Evolutionary conservation across 108 stramenopile genomes (phyloP), one percentile per base, ranked within the genome.

Genomic region (Conticribra weissflogii): DNA sequence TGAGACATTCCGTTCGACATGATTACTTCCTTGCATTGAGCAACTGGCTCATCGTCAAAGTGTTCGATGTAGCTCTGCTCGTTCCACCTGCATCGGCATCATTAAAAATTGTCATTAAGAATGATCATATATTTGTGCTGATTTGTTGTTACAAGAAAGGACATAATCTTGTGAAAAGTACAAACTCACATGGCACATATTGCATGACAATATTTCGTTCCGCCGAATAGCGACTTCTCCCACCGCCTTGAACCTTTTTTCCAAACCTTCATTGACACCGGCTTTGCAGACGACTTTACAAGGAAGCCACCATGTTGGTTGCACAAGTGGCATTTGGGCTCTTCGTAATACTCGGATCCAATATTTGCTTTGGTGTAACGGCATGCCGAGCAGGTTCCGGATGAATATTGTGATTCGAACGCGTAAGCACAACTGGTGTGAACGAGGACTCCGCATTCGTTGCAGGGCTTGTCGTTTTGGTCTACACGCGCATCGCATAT

Each of bases 141-240:
- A n/a, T n/a, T n/a, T n/a, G n/a, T n/a, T n/a, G n/a, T n/a, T n/a
- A n/a, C n/a, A n/a, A n/a, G n/a, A n/a, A n/a, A n/a, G n/a, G n/a
- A n/a, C n/a, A n/a, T n/a, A n/a, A n/a, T n/a, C n/a, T n/a, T n/a
- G n/a, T n/a, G n/a, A n/a, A n/a, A n/a, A n/a, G n/a, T n/a, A n/a
- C n/a, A n/a, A 21, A 89, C 92, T 87, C 74, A 91, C 93, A 84
- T 71, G 53, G 79, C 86, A 78, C 93, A 94, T 12, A 86, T 2
- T 24, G 82, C 57, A 68, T 94, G 93, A 31, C 79, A 69, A 76
- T 85, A 94, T 8, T 82, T 56, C 28, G 67, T 68, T 41, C 65
- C 61, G 19, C 76, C 84, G 60, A 88, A 94, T 15, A 86, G 72
- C 1, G 89, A 76, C 32, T 73, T 78, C 17, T 90, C 59, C 50